Evolutionary conservation across 768 basidiomycete genomes (phyloP), one percentile per base, ranked within the genome.

Genomic region (Lentinula detonsa): DNA sequence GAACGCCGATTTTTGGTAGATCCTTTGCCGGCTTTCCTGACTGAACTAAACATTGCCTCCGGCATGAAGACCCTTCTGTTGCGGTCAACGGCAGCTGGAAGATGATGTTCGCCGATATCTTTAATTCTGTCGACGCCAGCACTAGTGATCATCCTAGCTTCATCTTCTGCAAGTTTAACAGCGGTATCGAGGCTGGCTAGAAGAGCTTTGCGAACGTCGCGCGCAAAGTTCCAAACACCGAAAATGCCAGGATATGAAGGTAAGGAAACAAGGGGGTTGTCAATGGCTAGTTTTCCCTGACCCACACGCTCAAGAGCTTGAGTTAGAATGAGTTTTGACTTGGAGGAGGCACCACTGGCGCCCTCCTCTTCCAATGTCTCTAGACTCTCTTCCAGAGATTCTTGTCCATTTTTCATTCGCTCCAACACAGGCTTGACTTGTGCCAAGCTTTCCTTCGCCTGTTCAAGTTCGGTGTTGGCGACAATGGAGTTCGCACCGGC

Each of bases 1-100:
- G 49, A 73, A 59, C 75, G 68, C 46, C 71, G 61, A 61, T 66
- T 73, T 72, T 78, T 79, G 51, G 65, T 78, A 48, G 64, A 11
- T 40, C 65, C 54, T 34, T 75, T 76, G 4, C 75, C 74, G 60
- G 74, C 68, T 65, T 68, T 80, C 63, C 80, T 72, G 57, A 80
- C 72, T 46, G 81, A 73, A 59, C 84, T 85, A 76, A 98, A 99
- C 97, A 99, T 98, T 13, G 93, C 96, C 70, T 96, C 90, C n/a
- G 96, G 93, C 77, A 92, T 86, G 79, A 99, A 99, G 11, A 96
- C 85, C 31, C 93, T 81, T 60, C 85, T 81, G 53, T 85, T 85
- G 43, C 92, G 80, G 71, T 94, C 93, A 23, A 93, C 92, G 61
- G 87, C 89, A 55, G 81, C 81, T 1, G 90, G 91, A 15, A 99